phyloP scores from a whole-genome alignment of 2,329 filamentous ascomycete genomes.

The Nectriaceae sp. region DNA sequence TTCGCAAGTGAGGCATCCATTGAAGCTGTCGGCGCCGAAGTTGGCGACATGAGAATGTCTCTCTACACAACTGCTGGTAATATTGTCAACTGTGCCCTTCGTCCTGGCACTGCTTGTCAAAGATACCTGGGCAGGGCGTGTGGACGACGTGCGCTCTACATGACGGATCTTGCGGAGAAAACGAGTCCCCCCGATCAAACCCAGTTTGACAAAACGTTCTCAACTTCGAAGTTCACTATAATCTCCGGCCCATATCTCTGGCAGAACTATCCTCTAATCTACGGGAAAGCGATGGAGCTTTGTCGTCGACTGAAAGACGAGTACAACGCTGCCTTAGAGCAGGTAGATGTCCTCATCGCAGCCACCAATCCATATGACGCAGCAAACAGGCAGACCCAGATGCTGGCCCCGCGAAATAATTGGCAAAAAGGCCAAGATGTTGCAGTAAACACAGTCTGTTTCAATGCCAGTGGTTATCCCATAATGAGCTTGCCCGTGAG shows the following conservation, averaged over 20 bases:
- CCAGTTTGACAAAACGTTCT: not conserved
- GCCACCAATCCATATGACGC: constrained; percentile 1
- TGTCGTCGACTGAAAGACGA: constrained; percentile 2
- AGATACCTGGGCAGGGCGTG: not conserved
- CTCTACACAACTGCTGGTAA: not conserved
- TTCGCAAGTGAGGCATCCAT: no score
- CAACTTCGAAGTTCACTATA: not conserved
- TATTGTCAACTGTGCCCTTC: not conserved
- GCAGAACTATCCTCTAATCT: not conserved
- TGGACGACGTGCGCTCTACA: not conserved
- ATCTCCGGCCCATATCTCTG: constrained; percentile 1
- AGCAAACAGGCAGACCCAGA: not conserved
- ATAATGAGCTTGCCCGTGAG: constrained; percentile 2
- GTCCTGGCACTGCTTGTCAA: not conserved
- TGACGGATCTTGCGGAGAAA: not conserved
- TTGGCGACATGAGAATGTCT: not conserved
- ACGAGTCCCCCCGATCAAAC: not conserved
- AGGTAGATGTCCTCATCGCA: constrained; percentile 1
- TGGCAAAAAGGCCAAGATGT: not conserved
- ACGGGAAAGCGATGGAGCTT: constrained; percentile 4
- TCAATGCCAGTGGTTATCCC: constrained; percentile 4
- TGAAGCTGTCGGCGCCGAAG: not conserved
- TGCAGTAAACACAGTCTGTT: constrained; percentile 2
- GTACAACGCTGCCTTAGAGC: constrained; percentile 2
- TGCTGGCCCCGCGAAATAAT: not conserved